Evolutionary conservation across 164 flowering plant genomes (phyloP), one percentile per base, ranked within the genome.

Genomic region (Berberis vulgaris): DNA sequence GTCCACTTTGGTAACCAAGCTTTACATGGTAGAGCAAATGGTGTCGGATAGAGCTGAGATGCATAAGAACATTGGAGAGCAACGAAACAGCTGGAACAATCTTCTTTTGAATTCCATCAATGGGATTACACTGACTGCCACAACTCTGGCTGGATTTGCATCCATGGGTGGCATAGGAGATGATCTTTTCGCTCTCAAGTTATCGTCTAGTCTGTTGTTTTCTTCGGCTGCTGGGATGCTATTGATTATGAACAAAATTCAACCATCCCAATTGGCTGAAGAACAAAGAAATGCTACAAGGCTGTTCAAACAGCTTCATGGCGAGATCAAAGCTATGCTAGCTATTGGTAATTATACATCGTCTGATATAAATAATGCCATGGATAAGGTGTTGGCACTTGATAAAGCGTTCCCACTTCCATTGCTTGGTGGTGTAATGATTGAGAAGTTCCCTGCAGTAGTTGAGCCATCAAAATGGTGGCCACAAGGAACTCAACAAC

Each of bases 221-320:
- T 43, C 75, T 2, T 86, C 87, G 3, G 85, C 86, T 7, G 79
- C 89, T 0, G 84, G 82, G n/a, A 62, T 86, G 66, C 49, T 82
- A 58, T 39, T 76, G 62, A 62, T 82, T 50, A 77, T 85, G 79
- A 84, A 82, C 78, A 86, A 77, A 69, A 79, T 86, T 62, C 91
- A 88, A 57, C 96, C 92, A 0, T 85, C 90, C 1, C 92, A 89
- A 47, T 82, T 85, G 0, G 86, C 83, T 2, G 89, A 86, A 71
- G 91, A 86, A 61, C 96, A 89, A 59, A 54, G 87, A 12, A 84
- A 86, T 41, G 87, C 86, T 0, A 57, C 78, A 0, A 79, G 90
- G 61, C 53, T 83, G 74, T 86, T 82, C 73, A 76, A 75, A 69
- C 79, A 80, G 57, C 82, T 85, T 7, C 76, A 75, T 41, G 4